Conservation (phyloP, 2,329 filamentous ascomycete species). For the Lachnellula suecica region DNA sequence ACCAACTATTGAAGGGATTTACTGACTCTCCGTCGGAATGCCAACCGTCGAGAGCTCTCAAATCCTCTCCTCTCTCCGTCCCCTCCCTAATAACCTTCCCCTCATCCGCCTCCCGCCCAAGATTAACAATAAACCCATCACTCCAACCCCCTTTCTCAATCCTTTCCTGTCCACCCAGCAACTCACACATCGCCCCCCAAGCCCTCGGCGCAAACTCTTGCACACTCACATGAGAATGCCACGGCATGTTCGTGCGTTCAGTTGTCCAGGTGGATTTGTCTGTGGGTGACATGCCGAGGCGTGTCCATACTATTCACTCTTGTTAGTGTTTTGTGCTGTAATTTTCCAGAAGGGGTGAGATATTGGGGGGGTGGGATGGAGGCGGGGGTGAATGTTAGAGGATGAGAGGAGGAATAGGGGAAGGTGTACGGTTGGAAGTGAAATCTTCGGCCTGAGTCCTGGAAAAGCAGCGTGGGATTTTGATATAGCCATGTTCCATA, state of each 20-base stretch:
- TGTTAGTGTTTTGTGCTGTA: too few species aligned
- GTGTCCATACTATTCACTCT: too few species aligned
- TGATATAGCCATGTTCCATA: neutral
- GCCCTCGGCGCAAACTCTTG: slow-evolving; percentile 61
- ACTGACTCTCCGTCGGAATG: too few species aligned
- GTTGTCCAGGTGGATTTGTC: slow-evolving; percentile 66
- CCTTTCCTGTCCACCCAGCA: slow-evolving; percentile 62
- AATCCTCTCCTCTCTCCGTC: slow-evolving; percentile 47
- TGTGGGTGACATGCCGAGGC: slow-evolving; percentile 58
- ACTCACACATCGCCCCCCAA: slow-evolving; percentile 65
- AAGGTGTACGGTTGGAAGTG: slow-evolving; percentile 41
- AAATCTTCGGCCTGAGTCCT: slow-evolving; percentile 47
- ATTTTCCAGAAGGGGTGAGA: neutral
- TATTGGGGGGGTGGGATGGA: too few species aligned
- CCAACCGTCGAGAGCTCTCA: slow-evolving; percentile 54
- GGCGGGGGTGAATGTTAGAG: too few species aligned
- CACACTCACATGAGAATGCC: slow-evolving; percentile 53
- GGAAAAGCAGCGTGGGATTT: neutral
- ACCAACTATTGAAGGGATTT: too few species aligned
- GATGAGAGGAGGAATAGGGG: too few species aligned
- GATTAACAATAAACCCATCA: slow-evolving; percentile 69
- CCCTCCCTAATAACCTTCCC: slow-evolving; percentile 17
- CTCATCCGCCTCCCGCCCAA: slow-evolving; percentile 53
- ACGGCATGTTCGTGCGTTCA: slow-evolving; percentile 64
- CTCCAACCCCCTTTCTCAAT: slow-evolving; percentile 55